A percentile compares a stretch with the other conserved stretches of the same genome.
Conservation (phyloP, 345 rosid species). For the Balakata baccata region DNA sequence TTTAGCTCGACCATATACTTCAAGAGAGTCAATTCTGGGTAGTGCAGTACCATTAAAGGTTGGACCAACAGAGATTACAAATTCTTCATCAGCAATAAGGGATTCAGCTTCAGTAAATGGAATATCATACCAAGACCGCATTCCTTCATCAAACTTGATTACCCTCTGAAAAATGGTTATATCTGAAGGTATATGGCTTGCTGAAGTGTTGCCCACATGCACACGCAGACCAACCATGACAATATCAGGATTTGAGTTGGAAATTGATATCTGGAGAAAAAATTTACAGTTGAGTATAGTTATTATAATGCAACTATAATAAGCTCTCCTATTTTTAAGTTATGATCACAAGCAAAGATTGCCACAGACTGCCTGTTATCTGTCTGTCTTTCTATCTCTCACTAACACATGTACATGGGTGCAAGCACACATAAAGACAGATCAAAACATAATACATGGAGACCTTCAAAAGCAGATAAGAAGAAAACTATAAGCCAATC, state of each 20-base stretch:
- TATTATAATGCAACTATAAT: background rate
- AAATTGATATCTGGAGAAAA: slow-evolving; percentile 65
- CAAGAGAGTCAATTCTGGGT: slow-evolving; percentile 90
- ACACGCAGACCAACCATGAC: slow-evolving; percentile 98
- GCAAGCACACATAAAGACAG: background rate
- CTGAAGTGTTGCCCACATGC: slow-evolving; percentile 86
- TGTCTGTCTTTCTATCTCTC: background rate
- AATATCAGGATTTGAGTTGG: slow-evolving; percentile 88
- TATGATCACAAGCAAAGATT: background rate
- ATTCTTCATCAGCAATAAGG: slow-evolving; percentile 96
- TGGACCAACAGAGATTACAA: slow-evolving; percentile 74
- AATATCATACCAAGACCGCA: slow-evolving; percentile 94
- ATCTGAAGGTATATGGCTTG: slow-evolving; percentile 88
- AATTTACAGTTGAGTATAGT: background rate
- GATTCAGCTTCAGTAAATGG: slow-evolving; percentile 97
- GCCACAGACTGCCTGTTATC: background rate
- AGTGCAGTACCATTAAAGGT: slow-evolving; percentile 70
- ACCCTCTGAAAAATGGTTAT: slow-evolving; percentile 85
- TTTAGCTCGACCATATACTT: slow-evolving; percentile 93
- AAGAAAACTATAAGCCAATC: background rate
- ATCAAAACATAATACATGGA: background rate
- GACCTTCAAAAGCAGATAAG: background rate
- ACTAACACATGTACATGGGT: background rate
- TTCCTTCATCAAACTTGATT: slow-evolving; percentile 90
- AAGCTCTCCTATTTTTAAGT: background rate